Conservation (phyloP, 179 eudicot species). For the Drosera spatulata region DNA sequence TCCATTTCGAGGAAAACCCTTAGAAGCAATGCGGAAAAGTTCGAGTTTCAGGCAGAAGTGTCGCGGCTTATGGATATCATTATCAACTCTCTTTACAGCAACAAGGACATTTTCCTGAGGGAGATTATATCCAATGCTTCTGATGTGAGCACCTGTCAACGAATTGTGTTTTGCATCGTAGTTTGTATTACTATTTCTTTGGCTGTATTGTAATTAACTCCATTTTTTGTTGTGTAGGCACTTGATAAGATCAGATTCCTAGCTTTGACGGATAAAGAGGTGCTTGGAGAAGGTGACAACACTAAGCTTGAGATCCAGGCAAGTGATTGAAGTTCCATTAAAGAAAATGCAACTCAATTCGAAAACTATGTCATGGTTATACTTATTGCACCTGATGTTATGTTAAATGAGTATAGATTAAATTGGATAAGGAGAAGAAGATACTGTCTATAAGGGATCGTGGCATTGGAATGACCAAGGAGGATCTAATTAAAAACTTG, state of each 20-base stretch:
- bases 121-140: conserved; percentile 98
- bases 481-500: conserved; percentile 83
- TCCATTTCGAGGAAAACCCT: conserved; percentile 77
- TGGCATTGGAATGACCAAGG: conserved; percentile 31
- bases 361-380: no score
- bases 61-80: conserved; percentile 97
- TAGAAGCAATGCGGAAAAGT: conserved; percentile 82
- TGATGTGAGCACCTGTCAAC: conserved; percentile 44
- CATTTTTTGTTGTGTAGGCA: conserved; percentile 37
- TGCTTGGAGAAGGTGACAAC: conserved; percentile 84
- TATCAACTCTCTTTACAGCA: conserved; percentile 94
- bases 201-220: no score
- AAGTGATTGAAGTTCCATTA: conserved; percentile 4
- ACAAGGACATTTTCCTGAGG: conserved; percentile 93
- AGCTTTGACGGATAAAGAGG: conserved; percentile 79
- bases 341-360: no score
- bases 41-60: conserved; percentile 97
- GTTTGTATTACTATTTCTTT: no score
- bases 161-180: not conserved
- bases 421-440: conserved; percentile 86
- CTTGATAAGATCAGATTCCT: conserved; percentile 93
- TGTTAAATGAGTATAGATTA: conserved; percentile 44
- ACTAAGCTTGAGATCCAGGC: conserved; percentile 89
- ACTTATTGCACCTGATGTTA: no score
- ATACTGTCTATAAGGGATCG: conserved; percentile 68